These are phyloP conservation scores for Lichtheimia hyalospora DNA, from an alignment of 371 early-diverging fungal genomes.

Conservation along the genomic window DNA sequence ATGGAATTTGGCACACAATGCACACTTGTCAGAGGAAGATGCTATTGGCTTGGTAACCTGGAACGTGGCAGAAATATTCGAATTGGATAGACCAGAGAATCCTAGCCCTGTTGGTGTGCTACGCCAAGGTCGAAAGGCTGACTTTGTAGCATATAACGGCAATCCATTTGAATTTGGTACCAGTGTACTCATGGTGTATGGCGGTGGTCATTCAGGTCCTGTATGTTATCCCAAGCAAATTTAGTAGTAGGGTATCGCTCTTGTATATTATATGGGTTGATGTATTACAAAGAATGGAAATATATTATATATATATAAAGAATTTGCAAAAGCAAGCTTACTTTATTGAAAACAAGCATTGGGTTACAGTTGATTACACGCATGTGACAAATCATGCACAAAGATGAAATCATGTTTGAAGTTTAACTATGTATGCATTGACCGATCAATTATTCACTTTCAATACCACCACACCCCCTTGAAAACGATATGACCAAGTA, in stretches of 20 bases:
- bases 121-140: constrained; percentile 26
- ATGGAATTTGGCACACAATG: constrained; percentile 45
- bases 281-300: too few species aligned
- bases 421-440: too few species aligned
- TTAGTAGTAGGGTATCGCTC: background rate
- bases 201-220: constrained; percentile 51
- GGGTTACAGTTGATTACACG: too few species aligned
- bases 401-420: too few species aligned
- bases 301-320: too few species aligned
- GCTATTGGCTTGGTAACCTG: constrained; percentile 77
- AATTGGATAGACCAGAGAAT: constrained; percentile 25
- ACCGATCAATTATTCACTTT: too few species aligned
- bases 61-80: constrained; percentile 71
- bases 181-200: constrained; percentile 53
- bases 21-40: constrained; percentile 39
- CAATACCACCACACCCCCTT: too few species aligned
- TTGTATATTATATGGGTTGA: too few species aligned
- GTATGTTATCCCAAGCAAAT: constrained; percentile 39
- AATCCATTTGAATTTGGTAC: constrained; percentile 62
- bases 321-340: too few species aligned
- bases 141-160: constrained; percentile 57
- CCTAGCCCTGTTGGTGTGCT: constrained; percentile 24
- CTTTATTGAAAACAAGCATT: too few species aligned
- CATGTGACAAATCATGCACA: too few species aligned
- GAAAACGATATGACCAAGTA: too few species aligned